Base-by-base conservation (phyloP, 768 basidiomycete genomes). In the Leccinum disarticulatum region DNA sequence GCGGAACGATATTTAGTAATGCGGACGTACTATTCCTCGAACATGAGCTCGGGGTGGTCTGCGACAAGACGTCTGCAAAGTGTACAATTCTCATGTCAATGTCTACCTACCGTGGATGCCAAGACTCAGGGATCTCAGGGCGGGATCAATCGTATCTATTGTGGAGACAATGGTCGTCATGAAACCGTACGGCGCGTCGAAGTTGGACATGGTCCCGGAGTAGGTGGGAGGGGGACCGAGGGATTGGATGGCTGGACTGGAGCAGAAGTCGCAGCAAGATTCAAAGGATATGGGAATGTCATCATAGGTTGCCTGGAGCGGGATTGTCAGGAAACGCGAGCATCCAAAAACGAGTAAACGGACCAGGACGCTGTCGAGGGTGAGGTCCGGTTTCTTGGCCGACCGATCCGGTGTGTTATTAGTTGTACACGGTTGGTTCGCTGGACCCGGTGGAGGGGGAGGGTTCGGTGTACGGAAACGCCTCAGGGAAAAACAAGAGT, bases 11-110 rank as follows among this genome's bases (percentile, higher is more conserved):
- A 52, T 25, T 38, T 15, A 35, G 48, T 41, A 49, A 48, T 25
- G n/a, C 54, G 28, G 43, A 76, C 80, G 33, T 28, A 87, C 88
- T 75, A 77, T 72, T 91, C 90, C 61, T 87, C 68, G 66, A 87
- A 91, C 61, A 70, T 77, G 59, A 87, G 68, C 69, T 90, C 89
- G 8, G 88, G 88, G 64, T 88, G 83, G 55, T 70, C 88, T 90
- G 47, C 81, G 30, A 51, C 2, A 33, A 60, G 50, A 38, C 52
- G 58, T 72, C 51, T 41, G 57, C 63, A 51, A 58, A 19, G 7
- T 11, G 13, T 17, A 17, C 14, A 17, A 22, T 52, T 47, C 31
- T 51, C 28, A 47, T 54, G 52, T 6, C 30, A 43, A 15, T 3
- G 33, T 31, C 25, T 41, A 58, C 81, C 61, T 68, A 91, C 91